Percentiles rank a stretch among this genome's conserved stretches.
Conservation (phyloP, 1,284 basidiomycete genomes). For the Chalciporus sp. region DNA sequence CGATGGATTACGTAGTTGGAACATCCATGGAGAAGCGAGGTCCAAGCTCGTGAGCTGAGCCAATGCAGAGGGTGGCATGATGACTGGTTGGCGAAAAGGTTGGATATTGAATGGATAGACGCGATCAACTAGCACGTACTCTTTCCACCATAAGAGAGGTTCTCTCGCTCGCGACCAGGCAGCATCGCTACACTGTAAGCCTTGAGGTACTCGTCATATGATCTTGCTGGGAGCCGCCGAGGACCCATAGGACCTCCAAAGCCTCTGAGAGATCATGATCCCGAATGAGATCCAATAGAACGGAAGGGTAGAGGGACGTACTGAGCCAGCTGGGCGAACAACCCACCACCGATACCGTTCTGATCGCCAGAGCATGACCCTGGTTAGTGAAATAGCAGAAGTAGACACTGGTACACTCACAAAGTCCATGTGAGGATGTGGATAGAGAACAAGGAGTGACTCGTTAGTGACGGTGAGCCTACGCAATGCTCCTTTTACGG, state of each 20-base stretch:
- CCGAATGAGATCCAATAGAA: slow-evolving; percentile 12
- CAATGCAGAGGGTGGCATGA: slow-evolving; percentile 96
- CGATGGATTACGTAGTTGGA: slow-evolving; percentile 89
- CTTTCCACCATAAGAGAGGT: slow-evolving; percentile 96
- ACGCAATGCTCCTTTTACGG: slow-evolving; percentile 35
- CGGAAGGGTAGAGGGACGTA: slow-evolving; percentile 32
- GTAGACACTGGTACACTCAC: slow-evolving; percentile 41
- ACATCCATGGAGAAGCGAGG: slow-evolving; percentile 94
- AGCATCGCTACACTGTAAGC: slow-evolving; percentile 89
- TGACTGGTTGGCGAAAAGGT: slow-evolving; percentile 57
- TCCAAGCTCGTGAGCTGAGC: slow-evolving; percentile 89
- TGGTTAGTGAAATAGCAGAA: slow-evolving; percentile 16
- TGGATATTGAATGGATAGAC: slow-evolving; percentile 3
- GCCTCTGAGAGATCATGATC: slow-evolving; percentile 41
- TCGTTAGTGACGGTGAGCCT: slow-evolving; percentile 14
- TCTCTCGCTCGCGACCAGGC: slow-evolving; percentile 77
- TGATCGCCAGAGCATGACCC: slow-evolving; percentile 51
- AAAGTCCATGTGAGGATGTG: slow-evolving; percentile 55
- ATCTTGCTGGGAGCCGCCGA: slow-evolving; percentile 55
- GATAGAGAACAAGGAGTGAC: slow-evolving; percentile 20
- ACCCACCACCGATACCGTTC: slow-evolving; percentile 51
- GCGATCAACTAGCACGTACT: slow-evolving; percentile 61
- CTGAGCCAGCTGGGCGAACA: slow-evolving; percentile 68
- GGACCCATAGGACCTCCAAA: slow-evolving; percentile 52
- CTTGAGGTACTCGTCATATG: slow-evolving; percentile 82